Percentiles rank a stretch among this genome's conserved stretches.
These are phyloP conservation scores for Kodamaea derodonti DNA, from an alignment of 1,139 yeast species.

Conservation along the genomic window DNA sequence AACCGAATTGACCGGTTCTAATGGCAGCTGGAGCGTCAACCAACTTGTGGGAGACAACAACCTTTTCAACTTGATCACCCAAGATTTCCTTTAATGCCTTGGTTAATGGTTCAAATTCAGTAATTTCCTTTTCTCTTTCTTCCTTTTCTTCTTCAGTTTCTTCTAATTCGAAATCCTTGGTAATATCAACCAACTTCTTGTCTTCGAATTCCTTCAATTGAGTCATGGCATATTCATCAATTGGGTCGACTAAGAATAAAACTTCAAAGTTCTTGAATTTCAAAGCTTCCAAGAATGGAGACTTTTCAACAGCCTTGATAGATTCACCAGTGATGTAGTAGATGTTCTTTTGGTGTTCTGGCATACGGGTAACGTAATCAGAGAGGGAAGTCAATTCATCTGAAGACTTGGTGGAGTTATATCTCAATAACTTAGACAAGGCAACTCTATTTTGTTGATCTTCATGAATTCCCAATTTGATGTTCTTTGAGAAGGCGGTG, in stretches of 20 bases:
- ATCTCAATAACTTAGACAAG: constrained; percentile 94
- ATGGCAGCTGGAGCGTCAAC: constrained; percentile 99
- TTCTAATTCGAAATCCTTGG: constrained; percentile 98
- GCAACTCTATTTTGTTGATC: constrained; percentile 96
- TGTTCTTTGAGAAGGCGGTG: constrained; percentile 96
- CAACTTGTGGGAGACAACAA: constrained; percentile 95
- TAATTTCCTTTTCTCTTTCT: constrained; percentile 86
- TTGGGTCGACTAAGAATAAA: constrained; percentile 96
- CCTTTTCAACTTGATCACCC: constrained; percentile 99
- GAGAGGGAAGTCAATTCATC: constrained; percentile 93
- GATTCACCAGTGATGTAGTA: constrained; percentile 99
- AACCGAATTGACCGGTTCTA: constrained; percentile 99
- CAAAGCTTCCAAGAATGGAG: constrained; percentile 98
- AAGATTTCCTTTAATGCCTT: constrained; percentile 94
- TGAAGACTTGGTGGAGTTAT: constrained; percentile 90
- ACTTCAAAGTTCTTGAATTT: constrained; percentile 99
- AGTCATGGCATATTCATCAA: constrained; percentile 99
- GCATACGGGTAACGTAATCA: constrained; percentile 99
- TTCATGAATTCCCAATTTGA: constrained; percentile 99
- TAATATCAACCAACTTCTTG: constrained; percentile 97
- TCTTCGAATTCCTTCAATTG: constrained; percentile 99
- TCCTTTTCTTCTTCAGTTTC: constrained; percentile 98
- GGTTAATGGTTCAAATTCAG: constrained; percentile 90
- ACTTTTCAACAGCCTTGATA: constrained; percentile 94
- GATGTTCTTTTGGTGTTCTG: constrained; percentile 99